These are phyloP conservation scores for Candida coquimbonensis DNA, from an alignment of 805 yeast genomes.

Conservation along the genomic window DNA sequence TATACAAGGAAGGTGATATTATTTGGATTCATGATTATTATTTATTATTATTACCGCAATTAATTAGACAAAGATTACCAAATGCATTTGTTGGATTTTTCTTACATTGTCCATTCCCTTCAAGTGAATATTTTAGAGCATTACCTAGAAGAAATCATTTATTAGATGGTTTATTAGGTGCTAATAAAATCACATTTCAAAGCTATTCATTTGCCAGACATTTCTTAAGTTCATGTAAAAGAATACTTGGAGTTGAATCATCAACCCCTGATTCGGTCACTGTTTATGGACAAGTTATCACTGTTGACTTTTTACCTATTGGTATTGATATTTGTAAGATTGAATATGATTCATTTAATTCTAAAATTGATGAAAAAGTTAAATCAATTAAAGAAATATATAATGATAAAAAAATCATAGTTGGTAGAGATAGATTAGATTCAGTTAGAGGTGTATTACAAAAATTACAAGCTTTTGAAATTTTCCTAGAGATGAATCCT, in stretches of 20 bases:
- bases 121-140: constrained; percentile 89
- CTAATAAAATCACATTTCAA: constrained; percentile 83
- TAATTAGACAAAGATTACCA: constrained; percentile 74
- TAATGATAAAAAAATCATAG: constrained; percentile 65
- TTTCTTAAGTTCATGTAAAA: constrained; percentile 82
- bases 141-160: constrained; percentile 75
- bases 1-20: constrained; percentile 83
- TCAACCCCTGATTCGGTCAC: constrained; percentile 43
- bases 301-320: constrained; percentile 73
- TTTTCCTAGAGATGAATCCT: constrained; percentile 84
- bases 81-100: constrained; percentile 86
- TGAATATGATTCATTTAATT: constrained; percentile 46
- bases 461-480: constrained; percentile 85
- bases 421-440: constrained; percentile 92
- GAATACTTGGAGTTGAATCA: constrained; percentile 67
- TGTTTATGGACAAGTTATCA: constrained; percentile 72
- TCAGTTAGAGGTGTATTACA: constrained; percentile 90
- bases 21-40: constrained; percentile 96
- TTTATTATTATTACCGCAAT: constrained; percentile 72
- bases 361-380: constrained; percentile 53
- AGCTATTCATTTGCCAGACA: constrained; percentile 82
- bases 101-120: constrained; percentile 93
- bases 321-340: constrained; percentile 79
- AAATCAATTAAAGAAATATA: constrained; percentile 56
- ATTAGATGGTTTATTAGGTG: constrained; percentile 87